Percentiles rank a stretch among this genome's conserved stretches.
These are phyloP conservation scores for Thermochaetoides thermophila DNA, from an alignment of 495 filamentous ascomycete genomes.

Conservation along the genomic window DNA sequence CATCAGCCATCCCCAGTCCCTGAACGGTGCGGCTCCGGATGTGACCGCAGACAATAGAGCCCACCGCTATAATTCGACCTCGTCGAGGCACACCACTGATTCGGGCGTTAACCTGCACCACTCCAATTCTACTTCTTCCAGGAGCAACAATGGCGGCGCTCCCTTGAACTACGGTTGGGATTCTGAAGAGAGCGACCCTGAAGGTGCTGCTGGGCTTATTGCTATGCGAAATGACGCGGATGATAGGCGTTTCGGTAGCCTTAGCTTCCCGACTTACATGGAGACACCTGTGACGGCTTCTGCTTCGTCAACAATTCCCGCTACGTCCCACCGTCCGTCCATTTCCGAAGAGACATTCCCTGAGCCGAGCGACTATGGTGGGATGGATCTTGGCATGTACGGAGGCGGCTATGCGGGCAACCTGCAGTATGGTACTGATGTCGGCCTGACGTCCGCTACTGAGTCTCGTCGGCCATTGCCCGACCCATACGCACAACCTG, in stretches of 20 bases:
- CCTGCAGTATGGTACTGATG: slow-evolving; percentile 56
- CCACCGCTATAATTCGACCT: slow-evolving; percentile 34
- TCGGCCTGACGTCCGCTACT: slow-evolving; percentile 14
- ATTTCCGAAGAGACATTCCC: slow-evolving; percentile 34
- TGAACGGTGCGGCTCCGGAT: slow-evolving; percentile 19
- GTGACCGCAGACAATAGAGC: slow-evolving; percentile 29
- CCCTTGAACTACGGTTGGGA: slow-evolving; percentile 22
- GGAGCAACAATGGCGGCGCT: slow-evolving; percentile 16
- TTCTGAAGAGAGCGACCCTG: slow-evolving; percentile 69
- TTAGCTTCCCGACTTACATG: slow-evolving; percentile 14
- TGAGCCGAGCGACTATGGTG: slow-evolving; percentile 56
- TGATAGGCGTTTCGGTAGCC: slow-evolving; percentile 47
- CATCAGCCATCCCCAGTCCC: slow-evolving; percentile 17
- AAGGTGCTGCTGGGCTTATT: slow-evolving; percentile 72
- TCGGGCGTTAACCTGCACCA: slow-evolving; percentile 25
- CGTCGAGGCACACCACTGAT: slow-evolving; percentile 24
- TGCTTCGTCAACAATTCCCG: slow-evolving; percentile 1
- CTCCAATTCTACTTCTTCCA: slow-evolving; percentile 32
- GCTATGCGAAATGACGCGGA: slow-evolving; percentile 79
- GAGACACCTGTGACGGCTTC: slow-evolving; percentile 6
- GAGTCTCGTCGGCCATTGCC: slow-evolving; percentile 22
- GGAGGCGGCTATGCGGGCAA: slow-evolving; percentile 61
- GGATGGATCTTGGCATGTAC: slow-evolving; percentile 57
- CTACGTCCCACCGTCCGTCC: slow-evolving; percentile 10
- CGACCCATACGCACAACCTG: slow-evolving; percentile 22